Percentiles rank a stretch among this genome's conserved stretches.
Evolutionary conservation across 2,329 filamentous ascomycete genomes (phyloP).

Genomic region (Colletotrichum karsti): DNA sequence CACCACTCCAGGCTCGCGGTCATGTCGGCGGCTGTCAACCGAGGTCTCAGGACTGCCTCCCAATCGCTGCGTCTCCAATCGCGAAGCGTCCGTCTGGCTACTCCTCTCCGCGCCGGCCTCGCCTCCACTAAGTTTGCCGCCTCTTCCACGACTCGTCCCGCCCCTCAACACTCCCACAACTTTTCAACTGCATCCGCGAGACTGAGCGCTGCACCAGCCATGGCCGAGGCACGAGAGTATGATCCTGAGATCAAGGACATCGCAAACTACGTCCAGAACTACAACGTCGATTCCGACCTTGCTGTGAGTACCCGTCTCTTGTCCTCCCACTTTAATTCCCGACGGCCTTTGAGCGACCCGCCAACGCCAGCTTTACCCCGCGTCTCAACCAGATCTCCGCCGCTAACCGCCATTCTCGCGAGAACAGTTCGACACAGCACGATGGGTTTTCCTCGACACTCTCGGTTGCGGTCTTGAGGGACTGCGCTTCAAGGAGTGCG

Average conservation of each 20-base stretch:
- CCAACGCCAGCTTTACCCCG: slow-evolving; percentile 29
- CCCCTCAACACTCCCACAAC: slow-evolving; percentile 45
- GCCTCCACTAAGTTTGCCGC: slow-evolving; percentile 42
- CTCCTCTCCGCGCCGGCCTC: slow-evolving; percentile 45
- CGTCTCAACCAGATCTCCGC: slow-evolving; percentile 28
- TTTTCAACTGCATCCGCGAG: slow-evolving; percentile 61
- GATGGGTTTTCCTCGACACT: slow-evolving; percentile 96
- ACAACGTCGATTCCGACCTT: slow-evolving; percentile 88
- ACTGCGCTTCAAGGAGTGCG: slow-evolving; percentile 94
- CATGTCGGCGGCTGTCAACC: slow-evolving; percentile 63
- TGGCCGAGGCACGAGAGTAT: slow-evolving; percentile 69
- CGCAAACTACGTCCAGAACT: slow-evolving; percentile 93
- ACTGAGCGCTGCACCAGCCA: slow-evolving; percentile 58
- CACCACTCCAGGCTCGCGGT: slow-evolving; percentile 4
- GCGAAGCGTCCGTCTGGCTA: slow-evolving; percentile 44
- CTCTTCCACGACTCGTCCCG: slow-evolving; percentile 38
- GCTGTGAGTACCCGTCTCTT: slow-evolving; percentile 70
- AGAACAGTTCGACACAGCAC: slow-evolving; percentile 87
- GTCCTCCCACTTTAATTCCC: neutral
- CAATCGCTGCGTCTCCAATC: slow-evolving; percentile 60
- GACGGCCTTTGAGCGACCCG: neutral
- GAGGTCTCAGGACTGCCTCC: slow-evolving; percentile 62
- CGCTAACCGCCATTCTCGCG: slow-evolving; percentile 35
- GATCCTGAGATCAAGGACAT: slow-evolving; percentile 96
- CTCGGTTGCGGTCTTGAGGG: slow-evolving; percentile 96